phyloP scores from a whole-genome alignment of 2,329 filamentous ascomycete genomes.

The Ophiostoma sp. region DNA sequence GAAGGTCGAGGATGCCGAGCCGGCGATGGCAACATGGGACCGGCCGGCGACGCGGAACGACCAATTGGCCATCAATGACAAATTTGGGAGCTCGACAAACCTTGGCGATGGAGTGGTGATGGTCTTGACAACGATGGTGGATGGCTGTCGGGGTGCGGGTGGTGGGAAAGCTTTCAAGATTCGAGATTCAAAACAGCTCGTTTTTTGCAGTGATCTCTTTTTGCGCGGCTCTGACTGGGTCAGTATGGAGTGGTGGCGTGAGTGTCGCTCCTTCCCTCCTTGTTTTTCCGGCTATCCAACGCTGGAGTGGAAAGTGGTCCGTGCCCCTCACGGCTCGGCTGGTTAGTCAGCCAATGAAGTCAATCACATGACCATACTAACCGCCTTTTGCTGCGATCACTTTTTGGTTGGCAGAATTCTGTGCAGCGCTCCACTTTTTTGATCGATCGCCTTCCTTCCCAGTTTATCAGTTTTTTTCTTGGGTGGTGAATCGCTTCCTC shows the following conservation, averaged over 20 bases:
- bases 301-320: slow-evolving; percentile 13
- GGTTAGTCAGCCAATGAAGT: neutral
- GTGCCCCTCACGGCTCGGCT: neutral
- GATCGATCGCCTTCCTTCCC: slow-evolving; percentile 7
- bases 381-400: slow-evolving; percentile 1
- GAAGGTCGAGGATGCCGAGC: neutral
- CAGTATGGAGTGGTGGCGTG: slow-evolving; percentile 29
- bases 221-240: slow-evolving; percentile 25
- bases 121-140: slow-evolving; percentile 17
- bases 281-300: slow-evolving; percentile 28
- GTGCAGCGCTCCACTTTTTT: slow-evolving; percentile 19
- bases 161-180: slow-evolving; percentile 13
- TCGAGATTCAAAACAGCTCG: slow-evolving; percentile 17
- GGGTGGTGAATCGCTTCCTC: slow-evolving; percentile 6
- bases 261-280: slow-evolving; percentile 21
- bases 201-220: slow-evolving; percentile 27
- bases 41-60: neutral
- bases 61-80: neutral
- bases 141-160: neutral
- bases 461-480: slow-evolving; percentile 17
- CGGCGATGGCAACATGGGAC: neutral
- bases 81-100: neutral
- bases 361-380: slow-evolving; percentile 5
- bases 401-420: slow-evolving; percentile 23
- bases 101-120: slow-evolving; percentile 25